Base-by-base conservation (phyloP, 352 stramenopile species). In the Globisporangium orthogonon region DNA sequence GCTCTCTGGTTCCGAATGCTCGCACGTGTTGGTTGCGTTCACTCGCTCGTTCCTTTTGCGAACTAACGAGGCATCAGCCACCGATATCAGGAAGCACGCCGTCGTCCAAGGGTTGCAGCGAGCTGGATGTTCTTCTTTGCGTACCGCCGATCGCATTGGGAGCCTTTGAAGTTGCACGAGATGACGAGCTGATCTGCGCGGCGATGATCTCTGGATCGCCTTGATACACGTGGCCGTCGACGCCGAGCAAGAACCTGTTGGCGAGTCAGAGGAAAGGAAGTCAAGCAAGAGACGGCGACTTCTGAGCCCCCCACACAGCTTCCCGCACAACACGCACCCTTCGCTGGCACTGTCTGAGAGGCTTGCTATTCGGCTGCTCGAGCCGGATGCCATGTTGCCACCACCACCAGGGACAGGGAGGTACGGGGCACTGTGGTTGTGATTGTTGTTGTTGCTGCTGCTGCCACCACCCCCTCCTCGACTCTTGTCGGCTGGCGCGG, bases 151-250 rank as follows among this genome's bases (percentile, higher is more conserved):
- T 61, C 18, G 74, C 69, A n/a, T 83, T 73, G 5, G 76, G 71
- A 43, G 78, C 57, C 57, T 83, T 84, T 45, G 73, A 59, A 3
- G 60, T 58, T 46, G 76, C 61, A 60, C 78, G 77, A 3, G 70
- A 70, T 7, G 70, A 76, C 13, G 61, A 61, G 3, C 78, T 70
- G 15, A 77, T 48, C 39, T 86, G 71, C 13, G 69, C 56, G 23
- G 72, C 67, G 13, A 89, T 63, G 35, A 89, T 41, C 46, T 89
- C 75, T 15, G 73, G 73, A 50, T 92, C 84, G 29, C 74, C 84
- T 62, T 92, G 82, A 31, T 91, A 94, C 23, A 94, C 74, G 50
- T 89, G 82, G 14, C 82, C 84, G 62, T 92, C 82, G n/a, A 91
- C 70, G 15, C 84, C 84, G 13, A 94, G 65, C 30, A 94, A 50